Evolutionary conservation across 2,329 filamentous ascomycete genomes (phyloP).

Genomic region (Botrytis pseudocinerea): DNA sequence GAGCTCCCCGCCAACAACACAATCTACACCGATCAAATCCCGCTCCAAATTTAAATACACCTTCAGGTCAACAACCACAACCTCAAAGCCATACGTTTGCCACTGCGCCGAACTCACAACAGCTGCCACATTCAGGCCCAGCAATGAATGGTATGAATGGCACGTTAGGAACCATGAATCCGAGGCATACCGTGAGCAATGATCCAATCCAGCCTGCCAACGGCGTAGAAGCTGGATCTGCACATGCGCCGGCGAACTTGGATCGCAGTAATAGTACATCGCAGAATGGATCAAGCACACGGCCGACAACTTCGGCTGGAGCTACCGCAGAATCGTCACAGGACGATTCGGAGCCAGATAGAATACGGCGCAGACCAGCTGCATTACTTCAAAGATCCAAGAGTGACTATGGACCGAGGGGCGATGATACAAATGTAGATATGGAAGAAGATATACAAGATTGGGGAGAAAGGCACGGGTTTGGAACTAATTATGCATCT

Average conservation of each 20-base stretch:
- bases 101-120: slow-evolving; percentile 29
- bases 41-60: slow-evolving; percentile 32
- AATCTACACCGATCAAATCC: slow-evolving; percentile 37
- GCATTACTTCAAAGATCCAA: slow-evolving; percentile 46
- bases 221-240: slow-evolving; percentile 5
- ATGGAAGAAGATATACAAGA: slow-evolving; percentile 37
- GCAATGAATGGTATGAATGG: slow-evolving; percentile 30
- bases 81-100: slow-evolving; percentile 35
- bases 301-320: slow-evolving; percentile 34
- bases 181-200: slow-evolving; percentile 35
- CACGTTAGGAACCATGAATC: slow-evolving; percentile 27
- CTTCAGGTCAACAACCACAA: slow-evolving; percentile 35
- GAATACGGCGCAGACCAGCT: slow-evolving; percentile 32
- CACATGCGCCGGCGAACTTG: slow-evolving; percentile 14
- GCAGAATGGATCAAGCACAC: slow-evolving; percentile 20
- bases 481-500: slow-evolving; percentile 71
- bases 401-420: slow-evolving; percentile 53
- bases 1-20: slow-evolving; percentile 37
- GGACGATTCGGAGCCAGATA: slow-evolving; percentile 37
- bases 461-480: slow-evolving; percentile 61
- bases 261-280: slow-evolving; percentile 8
- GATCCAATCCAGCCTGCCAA: slow-evolving; percentile 30
- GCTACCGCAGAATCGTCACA: slow-evolving; percentile 34
- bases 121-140: not conserved
- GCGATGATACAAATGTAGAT: slow-evolving; percentile 39